Conservation (phyloP, 2,329 filamentous ascomycete genomes). For the Atkinsonella texensis region DNA sequence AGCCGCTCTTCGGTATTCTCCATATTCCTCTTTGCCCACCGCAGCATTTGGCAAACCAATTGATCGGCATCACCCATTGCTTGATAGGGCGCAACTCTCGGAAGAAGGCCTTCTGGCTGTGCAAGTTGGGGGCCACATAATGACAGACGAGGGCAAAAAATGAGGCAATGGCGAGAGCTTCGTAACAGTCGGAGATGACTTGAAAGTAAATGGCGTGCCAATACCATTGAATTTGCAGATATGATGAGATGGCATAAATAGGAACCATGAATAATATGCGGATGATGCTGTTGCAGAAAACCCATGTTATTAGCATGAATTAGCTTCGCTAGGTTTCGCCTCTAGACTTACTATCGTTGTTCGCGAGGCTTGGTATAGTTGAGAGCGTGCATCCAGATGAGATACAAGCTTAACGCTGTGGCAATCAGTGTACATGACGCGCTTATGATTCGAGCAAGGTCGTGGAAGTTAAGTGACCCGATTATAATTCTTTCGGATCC, state of each 20-base stretch:
- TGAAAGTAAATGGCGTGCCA: conserved; percentile 69
- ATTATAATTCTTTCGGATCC: conserved; percentile 35
- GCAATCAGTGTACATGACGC: conserved; percentile 37
- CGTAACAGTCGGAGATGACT: conserved; percentile 74
- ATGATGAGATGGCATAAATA: conserved; percentile 63
- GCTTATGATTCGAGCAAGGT: conserved; percentile 39
- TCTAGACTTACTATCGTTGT: conserved; percentile 38
- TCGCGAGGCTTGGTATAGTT: conserved; percentile 50
- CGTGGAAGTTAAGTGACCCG: conserved; percentile 40
- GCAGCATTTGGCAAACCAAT: conserved; percentile 57
- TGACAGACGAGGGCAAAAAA: conserved; percentile 78
- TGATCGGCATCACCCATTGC: conserved; percentile 65
- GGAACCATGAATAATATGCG: conserved; percentile 84
- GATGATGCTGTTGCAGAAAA: conserved; percentile 48
- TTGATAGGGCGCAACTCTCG: conserved; percentile 50
- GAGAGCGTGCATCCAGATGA: conserved; percentile 46
- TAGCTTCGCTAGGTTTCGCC: neutral
- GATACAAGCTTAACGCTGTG: conserved; percentile 39
- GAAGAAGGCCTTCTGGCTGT: conserved; percentile 75
- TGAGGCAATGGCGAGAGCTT: conserved; percentile 76
- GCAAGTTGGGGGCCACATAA: conserved; percentile 65
- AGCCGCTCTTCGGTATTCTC: conserved; percentile 63
- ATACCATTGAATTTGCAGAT: conserved; percentile 64
- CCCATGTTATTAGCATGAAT: neutral
- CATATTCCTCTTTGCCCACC: conserved; percentile 57